A percentile compares a stretch with the other conserved stretches of the same genome.
phyloP scores from a whole-genome alignment of 805 yeast genomes.

The Wickerhamomyces pijperi region DNA sequence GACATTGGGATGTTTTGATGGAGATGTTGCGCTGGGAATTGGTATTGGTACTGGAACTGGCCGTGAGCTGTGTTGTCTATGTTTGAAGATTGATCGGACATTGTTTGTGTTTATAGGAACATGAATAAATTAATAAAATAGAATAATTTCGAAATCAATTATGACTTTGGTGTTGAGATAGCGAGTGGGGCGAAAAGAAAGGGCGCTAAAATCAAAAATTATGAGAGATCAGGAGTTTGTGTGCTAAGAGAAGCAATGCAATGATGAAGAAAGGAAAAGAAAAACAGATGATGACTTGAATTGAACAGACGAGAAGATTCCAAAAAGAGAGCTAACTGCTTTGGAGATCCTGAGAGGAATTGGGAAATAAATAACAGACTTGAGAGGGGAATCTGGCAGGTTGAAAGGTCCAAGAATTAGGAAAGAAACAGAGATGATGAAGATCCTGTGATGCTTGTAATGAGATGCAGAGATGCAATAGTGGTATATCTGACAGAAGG shows the following conservation, averaged over 20 bases:
- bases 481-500: neutral
- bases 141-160: too few relatives aligned
- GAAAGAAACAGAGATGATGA: neutral
- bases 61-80: neutral
- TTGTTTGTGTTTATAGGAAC: neutral
- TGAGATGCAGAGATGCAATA: neutral
- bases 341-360: neutral
- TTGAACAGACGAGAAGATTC: neutral
- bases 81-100: neutral
- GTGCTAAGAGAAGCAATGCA: neutral
- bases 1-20: neutral
- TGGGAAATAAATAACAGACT: too few relatives aligned
- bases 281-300: too few relatives aligned
- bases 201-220: too few relatives aligned
- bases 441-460: neutral
- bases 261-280: too few relatives aligned
- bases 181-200: too few relatives aligned
- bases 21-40: neutral
- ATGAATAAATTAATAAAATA: too few relatives aligned
- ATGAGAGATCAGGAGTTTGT: too few relatives aligned
- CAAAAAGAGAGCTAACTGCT: neutral
- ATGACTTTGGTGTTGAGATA: too few relatives aligned
- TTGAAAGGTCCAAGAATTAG: neutral
- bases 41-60: neutral
- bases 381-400: neutral